Percentiles rank a stretch among this genome's conserved stretches.
Conservation (phyloP, 2,329 filamentous ascomycete genomes). For the Trichophyton verrucosum region DNA sequence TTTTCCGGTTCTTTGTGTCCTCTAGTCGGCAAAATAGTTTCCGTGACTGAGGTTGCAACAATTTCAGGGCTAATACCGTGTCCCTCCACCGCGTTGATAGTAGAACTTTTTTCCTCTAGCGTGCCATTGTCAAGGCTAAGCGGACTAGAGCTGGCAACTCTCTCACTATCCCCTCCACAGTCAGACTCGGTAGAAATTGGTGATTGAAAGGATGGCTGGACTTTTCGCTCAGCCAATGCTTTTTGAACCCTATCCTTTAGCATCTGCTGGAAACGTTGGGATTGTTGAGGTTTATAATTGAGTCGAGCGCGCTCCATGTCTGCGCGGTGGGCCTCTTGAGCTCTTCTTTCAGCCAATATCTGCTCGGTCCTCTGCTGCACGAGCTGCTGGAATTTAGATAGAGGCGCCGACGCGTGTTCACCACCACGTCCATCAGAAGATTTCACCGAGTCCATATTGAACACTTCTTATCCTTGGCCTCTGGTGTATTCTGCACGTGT, state of each 20-base stretch:
- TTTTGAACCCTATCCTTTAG: neutral
- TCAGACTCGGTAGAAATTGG: neutral
- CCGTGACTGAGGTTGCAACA: neutral
- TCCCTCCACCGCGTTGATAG: neutral
- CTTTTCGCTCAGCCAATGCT: neutral
- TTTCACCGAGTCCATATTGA: neutral
- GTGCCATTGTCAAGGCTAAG: neutral
- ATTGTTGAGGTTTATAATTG: neutral
- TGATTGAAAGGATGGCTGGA: neutral
- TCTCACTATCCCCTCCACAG: neutral
- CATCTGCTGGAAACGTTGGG: neutral
- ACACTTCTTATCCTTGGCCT: neutral
- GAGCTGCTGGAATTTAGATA: neutral
- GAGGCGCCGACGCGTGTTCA: neutral
- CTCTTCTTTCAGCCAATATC: neutral
- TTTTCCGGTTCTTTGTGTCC: neutral
- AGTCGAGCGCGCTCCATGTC: neutral
- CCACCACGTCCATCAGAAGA: neutral
- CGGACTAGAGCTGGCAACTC: neutral
- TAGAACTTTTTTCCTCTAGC: neutral
- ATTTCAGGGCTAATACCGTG: no score
- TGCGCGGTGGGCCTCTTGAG: neutral
- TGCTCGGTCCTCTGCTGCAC: neutral
- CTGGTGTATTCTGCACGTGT: neutral
- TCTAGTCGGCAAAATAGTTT: neutral